Conservation (phyloP, 2,329 filamentous ascomycete species). For the Albophoma yamanashiensis region DNA sequence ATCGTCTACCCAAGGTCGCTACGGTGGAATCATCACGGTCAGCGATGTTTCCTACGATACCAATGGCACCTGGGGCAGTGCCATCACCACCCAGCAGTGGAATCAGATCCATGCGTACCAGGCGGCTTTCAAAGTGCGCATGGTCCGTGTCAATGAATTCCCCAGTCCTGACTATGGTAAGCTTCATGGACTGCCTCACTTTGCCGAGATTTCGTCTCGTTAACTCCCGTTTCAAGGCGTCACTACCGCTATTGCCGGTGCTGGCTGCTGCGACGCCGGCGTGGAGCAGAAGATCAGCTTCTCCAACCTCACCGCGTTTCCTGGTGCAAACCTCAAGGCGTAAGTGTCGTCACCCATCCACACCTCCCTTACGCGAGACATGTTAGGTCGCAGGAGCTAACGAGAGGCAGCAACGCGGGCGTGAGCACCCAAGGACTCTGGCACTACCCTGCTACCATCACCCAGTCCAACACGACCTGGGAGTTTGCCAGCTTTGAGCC, state of each 20-base stretch:
- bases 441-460: conserved; percentile 48
- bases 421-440: conserved; percentile 41
- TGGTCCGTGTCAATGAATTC: conserved; percentile 49
- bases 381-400: not conserved
- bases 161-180: conserved; percentile 39
- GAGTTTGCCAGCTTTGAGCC: conserved; percentile 41
- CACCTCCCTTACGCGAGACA: not conserved
- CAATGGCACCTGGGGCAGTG: conserved; percentile 34
- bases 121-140: conserved; percentile 43
- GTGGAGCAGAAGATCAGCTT: conserved; percentile 42
- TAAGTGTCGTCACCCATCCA: conserved; percentile 5
- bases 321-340: conserved; percentile 41
- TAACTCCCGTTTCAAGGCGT: not conserved
- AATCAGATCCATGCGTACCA: conserved; percentile 46
- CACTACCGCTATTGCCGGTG: conserved; percentile 4
- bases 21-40: conserved; percentile 46
- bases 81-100: conserved; percentile 46
- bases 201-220: not conserved
- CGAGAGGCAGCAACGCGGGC: conserved; percentile 22
- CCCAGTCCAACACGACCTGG: conserved; percentile 39
- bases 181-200: conserved; percentile 1
- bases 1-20: conserved; percentile 38
- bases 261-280: conserved; percentile 34
- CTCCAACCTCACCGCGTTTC: conserved; percentile 40
- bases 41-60: conserved; percentile 45